phyloP scores from a whole-genome alignment of 306 rosid genomes.

The Rubus idaeus region DNA sequence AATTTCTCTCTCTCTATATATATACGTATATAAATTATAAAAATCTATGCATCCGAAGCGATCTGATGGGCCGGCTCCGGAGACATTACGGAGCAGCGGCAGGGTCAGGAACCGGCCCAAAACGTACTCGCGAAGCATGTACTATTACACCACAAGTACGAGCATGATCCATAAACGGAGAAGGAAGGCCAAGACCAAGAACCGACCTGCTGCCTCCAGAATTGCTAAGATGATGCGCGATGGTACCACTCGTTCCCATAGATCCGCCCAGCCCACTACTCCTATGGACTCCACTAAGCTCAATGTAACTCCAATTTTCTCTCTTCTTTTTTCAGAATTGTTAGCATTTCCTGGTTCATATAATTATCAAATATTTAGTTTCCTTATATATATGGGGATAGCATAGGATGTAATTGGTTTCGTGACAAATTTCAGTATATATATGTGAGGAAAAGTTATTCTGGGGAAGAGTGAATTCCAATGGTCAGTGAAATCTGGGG shows the following conservation, averaged over 20 bases:
- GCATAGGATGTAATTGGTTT: too few species aligned
- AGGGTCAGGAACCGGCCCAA: slow-evolving; percentile 65
- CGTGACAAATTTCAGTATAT: too few species aligned
- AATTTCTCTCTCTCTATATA: too few species aligned
- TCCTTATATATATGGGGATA: too few species aligned
- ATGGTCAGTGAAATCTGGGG: too few species aligned
- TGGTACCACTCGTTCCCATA: neutral
- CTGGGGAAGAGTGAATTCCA: too few species aligned
- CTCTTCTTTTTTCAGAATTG: too few species aligned
- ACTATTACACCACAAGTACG: slow-evolving; percentile 38
- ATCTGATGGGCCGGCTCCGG: slow-evolving; percentile 57
- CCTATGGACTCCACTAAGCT: neutral
- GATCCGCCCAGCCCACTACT: neutral
- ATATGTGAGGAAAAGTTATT: too few species aligned
- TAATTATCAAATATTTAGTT: too few species aligned
- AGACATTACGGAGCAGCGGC: slow-evolving; percentile 72
- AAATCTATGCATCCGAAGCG: slow-evolving; percentile 63
- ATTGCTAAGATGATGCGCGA: slow-evolving; percentile 61
- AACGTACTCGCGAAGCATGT: slow-evolving; percentile 44
- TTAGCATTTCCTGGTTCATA: too few species aligned
- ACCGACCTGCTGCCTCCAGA: slow-evolving; percentile 73
- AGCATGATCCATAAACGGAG: slow-evolving; percentile 33
- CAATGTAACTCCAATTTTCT: neutral
- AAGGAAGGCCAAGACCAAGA: slow-evolving; percentile 57
- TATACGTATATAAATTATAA: too few species aligned